Percentiles rank a stretch among this genome's conserved stretches.
These are phyloP conservation scores for Nevesoporus exiguus DNA, from an alignment of 768 basidiomycete genomes.

Conservation along the genomic window DNA sequence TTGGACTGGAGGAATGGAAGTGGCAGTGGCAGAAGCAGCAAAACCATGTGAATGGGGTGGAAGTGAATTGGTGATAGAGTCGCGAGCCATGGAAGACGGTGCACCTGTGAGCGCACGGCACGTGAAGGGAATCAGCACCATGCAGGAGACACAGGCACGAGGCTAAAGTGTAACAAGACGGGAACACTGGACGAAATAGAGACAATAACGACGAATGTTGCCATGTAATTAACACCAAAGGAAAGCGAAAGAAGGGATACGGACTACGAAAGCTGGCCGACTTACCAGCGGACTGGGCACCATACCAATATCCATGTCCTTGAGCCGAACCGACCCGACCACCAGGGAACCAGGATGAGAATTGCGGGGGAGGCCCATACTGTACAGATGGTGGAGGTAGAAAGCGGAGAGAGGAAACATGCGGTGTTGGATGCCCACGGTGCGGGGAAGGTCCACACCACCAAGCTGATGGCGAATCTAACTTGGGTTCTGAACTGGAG, in stretches of 20 bases:
- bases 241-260: not conserved
- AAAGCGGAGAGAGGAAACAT: conserved; percentile 9
- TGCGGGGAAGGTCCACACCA: conserved; percentile 8
- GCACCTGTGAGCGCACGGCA: conserved; percentile 12
- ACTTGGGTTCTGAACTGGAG: conserved; percentile 3
- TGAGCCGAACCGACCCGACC: conserved; percentile 8
- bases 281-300: conserved; percentile 19
- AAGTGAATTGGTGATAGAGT: conserved; percentile 7
- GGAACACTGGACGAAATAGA: not conserved
- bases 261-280: conserved; percentile 3
- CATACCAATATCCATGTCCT: conserved; percentile 24
- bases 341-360: conserved; percentile 16
- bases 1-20: not conserved
- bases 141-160: not conserved
- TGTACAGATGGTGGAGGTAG: conserved; percentile 12
- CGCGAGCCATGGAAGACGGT: conserved; percentile 9
- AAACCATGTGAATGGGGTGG: conserved; percentile 4
- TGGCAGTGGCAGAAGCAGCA: not conserved
- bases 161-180: not conserved
- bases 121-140: conserved; percentile 9
- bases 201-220: not conserved
- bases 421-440: conserved; percentile 1
- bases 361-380: conserved; percentile 14
- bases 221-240: not conserved
- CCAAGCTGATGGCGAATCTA: conserved; percentile 14